Percentiles rank a stretch among this genome's conserved stretches.
These are phyloP conservation scores for Avena eriantha DNA, from an alignment of 176 grass and related monocot genomes.

Conservation along the genomic window DNA sequence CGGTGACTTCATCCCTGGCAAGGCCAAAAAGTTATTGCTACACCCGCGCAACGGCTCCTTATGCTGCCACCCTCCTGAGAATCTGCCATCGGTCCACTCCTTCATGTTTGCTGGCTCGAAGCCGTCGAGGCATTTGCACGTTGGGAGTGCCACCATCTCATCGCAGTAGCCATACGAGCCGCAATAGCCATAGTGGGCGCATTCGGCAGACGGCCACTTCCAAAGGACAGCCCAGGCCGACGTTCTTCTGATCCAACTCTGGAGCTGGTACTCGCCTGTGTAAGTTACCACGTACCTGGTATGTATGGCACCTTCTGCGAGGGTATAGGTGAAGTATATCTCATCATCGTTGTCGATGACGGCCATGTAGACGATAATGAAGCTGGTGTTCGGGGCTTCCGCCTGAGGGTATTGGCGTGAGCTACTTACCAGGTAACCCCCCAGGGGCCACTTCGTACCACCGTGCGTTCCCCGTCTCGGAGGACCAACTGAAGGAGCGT, in stretches of 20 bases:
- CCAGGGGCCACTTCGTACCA: slow-evolving; percentile 41
- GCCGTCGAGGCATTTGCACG: slow-evolving; percentile 52
- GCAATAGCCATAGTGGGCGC: slow-evolving; percentile 27
- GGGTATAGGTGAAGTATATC: background rate
- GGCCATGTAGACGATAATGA: background rate
- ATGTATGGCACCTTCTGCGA: slow-evolving; percentile 29
- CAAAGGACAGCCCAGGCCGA: background rate
- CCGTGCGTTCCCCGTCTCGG: background rate
- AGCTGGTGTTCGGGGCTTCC: too few relatives aligned
- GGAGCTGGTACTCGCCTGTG: slow-evolving; percentile 10
- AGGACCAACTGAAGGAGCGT: background rate
- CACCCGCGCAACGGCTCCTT: slow-evolving; percentile 9
- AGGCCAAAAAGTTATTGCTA: background rate
- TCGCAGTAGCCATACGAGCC: slow-evolving; percentile 55
- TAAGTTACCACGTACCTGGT: slow-evolving; percentile 7
- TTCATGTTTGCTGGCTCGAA: slow-evolving; percentile 25
- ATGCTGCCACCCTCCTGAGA: slow-evolving; percentile 32
- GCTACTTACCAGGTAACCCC: slow-evolving; percentile 11
- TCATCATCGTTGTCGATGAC: background rate
- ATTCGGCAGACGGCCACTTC: background rate
- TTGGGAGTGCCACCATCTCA: background rate
- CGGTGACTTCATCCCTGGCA: background rate
- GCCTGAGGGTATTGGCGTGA: too few relatives aligned
- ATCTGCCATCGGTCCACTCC: slow-evolving; percentile 31
- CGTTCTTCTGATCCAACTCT: slow-evolving; percentile 9